phyloP scores from a whole-genome alignment of 2,329 filamentous ascomycete genomes.

The Stenocarpella maydis region DNA sequence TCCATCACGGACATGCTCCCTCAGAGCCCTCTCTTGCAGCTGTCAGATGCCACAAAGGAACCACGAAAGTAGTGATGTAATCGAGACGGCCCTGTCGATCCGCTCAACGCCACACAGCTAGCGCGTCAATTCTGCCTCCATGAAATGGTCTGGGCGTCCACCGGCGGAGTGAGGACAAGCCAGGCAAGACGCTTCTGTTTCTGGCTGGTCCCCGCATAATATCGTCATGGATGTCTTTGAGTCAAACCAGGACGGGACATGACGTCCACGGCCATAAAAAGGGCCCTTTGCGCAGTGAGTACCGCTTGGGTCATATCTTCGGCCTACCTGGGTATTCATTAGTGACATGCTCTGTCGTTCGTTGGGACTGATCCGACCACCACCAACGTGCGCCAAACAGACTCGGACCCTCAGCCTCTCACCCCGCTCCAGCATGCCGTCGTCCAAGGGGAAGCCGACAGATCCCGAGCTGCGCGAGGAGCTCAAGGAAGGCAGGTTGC shows the following conservation, averaged over 20 bases:
- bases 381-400: conserved; percentile 4
- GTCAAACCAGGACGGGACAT: not conserved
- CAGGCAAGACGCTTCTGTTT: not conserved
- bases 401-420: not conserved
- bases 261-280: conserved; percentile 21
- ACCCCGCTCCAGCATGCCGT: conserved; percentile 44
- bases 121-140: not conserved
- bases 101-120: conserved; percentile 1
- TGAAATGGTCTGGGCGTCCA: not conserved
- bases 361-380: not conserved
- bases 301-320: not conserved
- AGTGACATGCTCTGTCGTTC: conserved; percentile 23
- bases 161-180: not conserved
- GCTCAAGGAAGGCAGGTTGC: conserved; percentile 47
- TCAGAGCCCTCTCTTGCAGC: not conserved
- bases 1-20: not conserved
- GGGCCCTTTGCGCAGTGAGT: not conserved
- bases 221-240: conserved; percentile 22
- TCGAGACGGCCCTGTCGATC: conserved; percentile 10
- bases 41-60: not conserved
- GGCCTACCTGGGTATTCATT: not conserved
- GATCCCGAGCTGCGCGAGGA: conserved; percentile 50
- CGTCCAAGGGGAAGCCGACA: conserved; percentile 51
- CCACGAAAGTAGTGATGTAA: conserved; percentile 31
- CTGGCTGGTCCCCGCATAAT: not conserved